A percentile compares a stretch with the other conserved stretches of the same genome.
phyloP scores from a whole-genome alignment of 192 early-diverging fungal genomes.

The Gigaspora rosea region DNA sequence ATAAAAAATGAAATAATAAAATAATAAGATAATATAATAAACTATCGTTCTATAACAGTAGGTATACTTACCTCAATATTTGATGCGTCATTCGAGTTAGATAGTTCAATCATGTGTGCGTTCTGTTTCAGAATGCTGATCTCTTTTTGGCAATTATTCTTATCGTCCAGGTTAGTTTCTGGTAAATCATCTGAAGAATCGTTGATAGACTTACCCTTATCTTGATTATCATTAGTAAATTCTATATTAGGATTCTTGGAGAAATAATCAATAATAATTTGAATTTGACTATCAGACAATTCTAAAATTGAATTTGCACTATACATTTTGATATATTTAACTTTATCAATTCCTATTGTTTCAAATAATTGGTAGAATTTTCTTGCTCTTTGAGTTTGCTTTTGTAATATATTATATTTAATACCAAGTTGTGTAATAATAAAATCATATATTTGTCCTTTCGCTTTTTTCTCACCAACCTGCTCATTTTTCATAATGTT shows the following conservation, averaged over 20 bases:
- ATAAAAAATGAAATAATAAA: no score
- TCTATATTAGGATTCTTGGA: neutral
- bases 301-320: neutral
- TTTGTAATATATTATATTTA: neutral
- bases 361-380: neutral
- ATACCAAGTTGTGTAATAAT: neutral
- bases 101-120: no score
- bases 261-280: neutral
- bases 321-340: slow-evolving; percentile 12
- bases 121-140: no score
- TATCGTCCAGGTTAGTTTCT: no score
- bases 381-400: neutral
- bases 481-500: neutral
- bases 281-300: neutral
- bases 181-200: no score
- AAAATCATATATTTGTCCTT: slow-evolving; percentile 9
- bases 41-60: no score
- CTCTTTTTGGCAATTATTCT: no score
- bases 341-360: slow-evolving; percentile 7
- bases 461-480: neutral
- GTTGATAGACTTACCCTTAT: no score
- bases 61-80: no score
- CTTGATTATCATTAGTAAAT: neutral
- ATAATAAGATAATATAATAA: no score
- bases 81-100: no score